Percentiles rank a stretch among this genome's conserved stretches.
These are phyloP conservation scores for Brachypodium distachyon DNA, from an alignment of 202 grass and related monocot genomes.

Conservation along the genomic window DNA sequence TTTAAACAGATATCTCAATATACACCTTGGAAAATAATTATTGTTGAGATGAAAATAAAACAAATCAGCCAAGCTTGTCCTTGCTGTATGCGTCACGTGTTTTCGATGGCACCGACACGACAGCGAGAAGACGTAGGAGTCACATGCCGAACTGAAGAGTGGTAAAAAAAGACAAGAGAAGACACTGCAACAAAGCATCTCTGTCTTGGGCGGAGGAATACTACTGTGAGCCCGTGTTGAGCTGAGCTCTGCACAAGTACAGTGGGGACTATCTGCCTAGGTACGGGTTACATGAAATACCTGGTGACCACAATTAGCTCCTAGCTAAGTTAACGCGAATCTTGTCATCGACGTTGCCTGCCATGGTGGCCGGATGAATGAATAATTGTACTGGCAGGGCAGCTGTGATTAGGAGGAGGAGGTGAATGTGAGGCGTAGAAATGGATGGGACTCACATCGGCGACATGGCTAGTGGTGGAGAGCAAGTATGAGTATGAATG, in stretches of 20 bases:
- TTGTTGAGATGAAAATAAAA: not conserved
- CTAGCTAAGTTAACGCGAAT: not conserved
- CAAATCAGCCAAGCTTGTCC: not conserved
- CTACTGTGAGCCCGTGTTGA: not conserved
- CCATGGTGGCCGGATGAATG: not conserved
- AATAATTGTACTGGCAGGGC: not conserved
- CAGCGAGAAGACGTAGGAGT: not conserved
- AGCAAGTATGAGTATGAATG: no score
- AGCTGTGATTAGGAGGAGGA: not conserved
- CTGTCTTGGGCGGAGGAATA: not conserved
- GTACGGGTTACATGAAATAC: not conserved
- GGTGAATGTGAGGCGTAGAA: not conserved
- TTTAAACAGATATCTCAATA: not conserved
- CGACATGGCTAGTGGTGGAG: not conserved
- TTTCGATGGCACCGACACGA: not conserved
- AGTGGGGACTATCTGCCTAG: not conserved
- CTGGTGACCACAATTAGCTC: not conserved
- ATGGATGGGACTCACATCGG: not conserved
- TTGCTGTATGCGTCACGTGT: not conserved
- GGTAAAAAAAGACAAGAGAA: not conserved
- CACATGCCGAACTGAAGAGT: slow-evolving; percentile 11
- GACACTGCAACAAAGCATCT: not conserved
- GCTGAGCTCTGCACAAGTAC: not conserved
- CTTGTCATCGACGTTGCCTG: not conserved
- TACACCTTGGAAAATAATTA: not conserved